Evolutionary conservation across 257 asterid species (phyloP), one percentile per base, ranked within the genome.

Genomic region (Petunia secreta): DNA sequence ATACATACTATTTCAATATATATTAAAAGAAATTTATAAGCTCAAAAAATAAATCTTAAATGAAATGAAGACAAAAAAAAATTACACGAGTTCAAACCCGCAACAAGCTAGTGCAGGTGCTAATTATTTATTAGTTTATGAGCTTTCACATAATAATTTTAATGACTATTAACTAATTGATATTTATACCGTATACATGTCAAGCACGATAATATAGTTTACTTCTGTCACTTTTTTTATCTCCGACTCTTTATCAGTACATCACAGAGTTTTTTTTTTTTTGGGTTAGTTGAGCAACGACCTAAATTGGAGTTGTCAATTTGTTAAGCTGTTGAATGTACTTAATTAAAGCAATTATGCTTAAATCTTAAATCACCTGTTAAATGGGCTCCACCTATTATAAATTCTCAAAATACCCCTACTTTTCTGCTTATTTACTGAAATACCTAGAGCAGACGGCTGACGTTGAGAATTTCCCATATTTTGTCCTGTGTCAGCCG

Each of bases 301-400:
- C 59, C 2, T 4, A 13, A 69, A 8, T 69, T 69, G 46, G 59
- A 46, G 48, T 25, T 46, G 77, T 10, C 77, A 69, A 69, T 69
- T 69, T 16, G 6, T 69, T 69, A 69, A 41, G 77, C 59, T 25
- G 77, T 68, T 68, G 76, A 69, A 69, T 46, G 6, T 25, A 46
- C 77, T 46, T 69, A 46, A 46, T 34, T 34, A 69, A 69, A 69
- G 59, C 1, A 46, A 69, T 46, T 48, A 71, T 48, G 60, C 60
- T 71, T 48, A 71, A 48, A 25, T 71, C 60, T 48, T 34, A 71
- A 48, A 48, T 71, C 60, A 71, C 44, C 25, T 48, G n/a, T 5
- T 43, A 71, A 48, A 71, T 48, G 44, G 77, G 77, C 60, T 71
- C 77, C 77, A 71, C 60, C 59, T 57, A 1, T 62, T 3, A 0